Evolutionary conservation across 768 basidiomycete species (phyloP).

Genomic region (Mycena haematopus): DNA sequence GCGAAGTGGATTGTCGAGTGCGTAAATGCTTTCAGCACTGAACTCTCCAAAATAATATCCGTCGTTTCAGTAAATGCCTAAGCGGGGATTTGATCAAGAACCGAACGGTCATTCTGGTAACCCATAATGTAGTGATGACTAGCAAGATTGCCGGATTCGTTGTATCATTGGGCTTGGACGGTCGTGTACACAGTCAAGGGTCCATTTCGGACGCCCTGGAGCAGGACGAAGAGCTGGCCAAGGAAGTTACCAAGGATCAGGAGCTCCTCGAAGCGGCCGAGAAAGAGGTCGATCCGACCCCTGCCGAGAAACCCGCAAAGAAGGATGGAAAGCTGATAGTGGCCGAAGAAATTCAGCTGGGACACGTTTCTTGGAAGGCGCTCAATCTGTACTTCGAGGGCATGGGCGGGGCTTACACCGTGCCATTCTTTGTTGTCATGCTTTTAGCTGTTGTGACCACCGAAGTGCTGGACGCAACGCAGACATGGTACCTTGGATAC

Average conservation of each 20-base stretch:
- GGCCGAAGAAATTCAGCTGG: constrained; percentile 65
- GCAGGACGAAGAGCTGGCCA: constrained; percentile 43
- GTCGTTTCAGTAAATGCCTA: constrained; percentile 61
- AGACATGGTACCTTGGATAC: constrained; percentile 53
- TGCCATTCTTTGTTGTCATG: constrained; percentile 42
- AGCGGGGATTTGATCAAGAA: constrained; percentile 77
- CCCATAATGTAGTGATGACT: constrained; percentile 50
- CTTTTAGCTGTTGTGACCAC: constrained; percentile 33
- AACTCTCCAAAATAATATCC: not conserved
- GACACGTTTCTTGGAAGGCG: constrained; percentile 57
- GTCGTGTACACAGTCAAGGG: constrained; percentile 57
- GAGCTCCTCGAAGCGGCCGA: constrained; percentile 37
- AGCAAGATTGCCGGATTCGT: constrained; percentile 61
- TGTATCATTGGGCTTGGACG: constrained; percentile 61
- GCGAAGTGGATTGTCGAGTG: constrained; percentile 78
- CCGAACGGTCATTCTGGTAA: constrained; percentile 84
- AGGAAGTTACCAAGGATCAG: constrained; percentile 39
- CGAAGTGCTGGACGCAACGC: constrained; percentile 35
- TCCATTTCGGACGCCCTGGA: constrained; percentile 55
- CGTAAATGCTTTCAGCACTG: not conserved
- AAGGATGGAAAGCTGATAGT: constrained; percentile 63
- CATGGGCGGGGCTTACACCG: constrained; percentile 43
- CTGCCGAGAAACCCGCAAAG: constrained; percentile 30
- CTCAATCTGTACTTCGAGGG: constrained; percentile 46
- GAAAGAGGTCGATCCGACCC: constrained; percentile 34